These are phyloP conservation scores for Pleurotus salmoneostramineus DNA, from an alignment of 768 basidiomycete species.

Conservation along the genomic window DNA sequence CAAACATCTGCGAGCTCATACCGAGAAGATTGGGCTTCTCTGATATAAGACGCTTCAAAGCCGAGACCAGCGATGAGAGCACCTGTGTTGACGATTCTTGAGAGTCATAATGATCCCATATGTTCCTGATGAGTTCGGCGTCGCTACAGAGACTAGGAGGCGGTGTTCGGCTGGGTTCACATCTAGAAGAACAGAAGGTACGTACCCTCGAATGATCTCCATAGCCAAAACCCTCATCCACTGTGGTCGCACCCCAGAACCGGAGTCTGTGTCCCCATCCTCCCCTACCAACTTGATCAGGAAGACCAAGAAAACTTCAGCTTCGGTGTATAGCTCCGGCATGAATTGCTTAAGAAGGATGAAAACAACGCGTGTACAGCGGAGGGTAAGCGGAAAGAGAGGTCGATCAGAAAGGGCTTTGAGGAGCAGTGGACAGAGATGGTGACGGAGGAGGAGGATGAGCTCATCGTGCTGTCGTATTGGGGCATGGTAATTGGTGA, in stretches of 20 bases:
- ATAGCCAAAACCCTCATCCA: constrained; percentile 93
- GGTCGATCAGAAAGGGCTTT: constrained; percentile 81
- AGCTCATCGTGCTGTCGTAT: constrained; percentile 86
- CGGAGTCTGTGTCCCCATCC: constrained; percentile 14
- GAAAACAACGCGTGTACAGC: constrained; percentile 92
- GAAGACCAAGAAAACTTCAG: constrained; percentile 81
- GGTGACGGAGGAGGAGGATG: constrained; percentile 80
- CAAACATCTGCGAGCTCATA: constrained; percentile 74
- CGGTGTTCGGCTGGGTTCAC: not conserved
- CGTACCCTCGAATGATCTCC: constrained; percentile 87
- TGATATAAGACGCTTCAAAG: constrained; percentile 81
- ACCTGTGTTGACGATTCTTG: constrained; percentile 60
- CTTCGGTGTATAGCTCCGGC: constrained; percentile 71
- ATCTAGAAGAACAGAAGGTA: constrained; percentile 11
- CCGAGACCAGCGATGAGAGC: constrained; percentile 74
- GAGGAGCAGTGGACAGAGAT: constrained; percentile 86
- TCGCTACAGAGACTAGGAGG: constrained; percentile 66
- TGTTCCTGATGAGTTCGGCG: constrained; percentile 68
- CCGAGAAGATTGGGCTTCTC: constrained; percentile 88
- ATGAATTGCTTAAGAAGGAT: constrained; percentile 91
- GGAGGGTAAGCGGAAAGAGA: constrained; percentile 82
- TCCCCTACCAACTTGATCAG: constrained; percentile 37
- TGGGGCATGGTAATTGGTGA: constrained; percentile 87
- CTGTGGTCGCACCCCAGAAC: constrained; percentile 45
- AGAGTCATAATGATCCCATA: constrained; percentile 80